Percentiles rank a stretch among this genome's conserved stretches.
phyloP scores from a whole-genome alignment of 768 basidiomycete species.

The Hysterangium stoloniferum region DNA sequence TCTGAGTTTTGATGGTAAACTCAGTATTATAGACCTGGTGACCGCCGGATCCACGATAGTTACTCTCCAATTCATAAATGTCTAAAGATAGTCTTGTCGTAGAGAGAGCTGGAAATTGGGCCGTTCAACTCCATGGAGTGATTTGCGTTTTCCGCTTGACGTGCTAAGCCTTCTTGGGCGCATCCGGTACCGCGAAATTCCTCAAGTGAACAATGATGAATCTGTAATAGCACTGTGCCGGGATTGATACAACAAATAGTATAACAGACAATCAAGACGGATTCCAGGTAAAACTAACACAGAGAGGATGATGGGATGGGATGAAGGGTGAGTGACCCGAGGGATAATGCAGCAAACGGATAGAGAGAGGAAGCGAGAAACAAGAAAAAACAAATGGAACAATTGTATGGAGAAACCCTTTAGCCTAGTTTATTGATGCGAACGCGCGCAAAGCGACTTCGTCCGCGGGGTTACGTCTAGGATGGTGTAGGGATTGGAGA shows the following conservation, averaged over 20 bases:
- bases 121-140: not conserved
- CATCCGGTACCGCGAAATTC: not conserved
- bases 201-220: too few species aligned
- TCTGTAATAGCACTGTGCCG: not conserved
- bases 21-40: not conserved
- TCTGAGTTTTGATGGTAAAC: not conserved
- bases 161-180: not conserved
- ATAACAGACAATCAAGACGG: constrained; percentile 1
- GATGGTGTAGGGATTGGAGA: constrained; percentile 10
- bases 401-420: not conserved
- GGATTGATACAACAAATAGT: constrained; percentile 10
- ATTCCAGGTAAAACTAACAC: constrained; percentile 1
- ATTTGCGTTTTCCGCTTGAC: not conserved
- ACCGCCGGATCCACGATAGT: not conserved
- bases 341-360: not conserved
- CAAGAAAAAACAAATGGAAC: not conserved
- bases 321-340: too few species aligned
- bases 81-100: not conserved
- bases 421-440: constrained; percentile 7
- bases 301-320: not conserved
- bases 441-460: constrained; percentile 11
- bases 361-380: not conserved
- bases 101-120: not conserved
- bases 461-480: constrained; percentile 11
- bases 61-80: too few species aligned